Evolutionary conservation across 1,139 yeast species (phyloP).

Genomic region (Hansenula lynferdii): DNA sequence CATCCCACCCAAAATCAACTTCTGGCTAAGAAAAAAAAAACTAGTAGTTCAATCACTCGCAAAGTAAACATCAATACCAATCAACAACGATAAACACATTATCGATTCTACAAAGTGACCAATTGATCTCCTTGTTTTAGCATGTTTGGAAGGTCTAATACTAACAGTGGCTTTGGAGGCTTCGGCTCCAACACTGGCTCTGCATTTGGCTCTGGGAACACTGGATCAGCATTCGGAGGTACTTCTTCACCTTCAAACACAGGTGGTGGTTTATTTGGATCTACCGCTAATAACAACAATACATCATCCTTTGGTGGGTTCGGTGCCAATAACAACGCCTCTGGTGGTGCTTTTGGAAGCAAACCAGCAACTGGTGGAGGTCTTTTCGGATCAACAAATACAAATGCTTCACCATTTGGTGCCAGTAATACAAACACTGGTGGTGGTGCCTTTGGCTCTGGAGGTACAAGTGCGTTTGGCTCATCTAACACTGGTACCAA

Average conservation of each 20-base stretch:
- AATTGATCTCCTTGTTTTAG: not conserved
- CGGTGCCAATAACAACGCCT: slow-evolving; percentile 5
- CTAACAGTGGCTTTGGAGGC: slow-evolving; percentile 57
- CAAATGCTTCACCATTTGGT: slow-evolving; percentile 35
- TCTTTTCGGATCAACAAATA: slow-evolving; percentile 29
- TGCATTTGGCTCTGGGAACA: slow-evolving; percentile 11
- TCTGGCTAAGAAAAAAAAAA: no score
- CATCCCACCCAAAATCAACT: no score
- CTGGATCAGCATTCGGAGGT: slow-evolving; percentile 23
- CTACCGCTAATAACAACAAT: slow-evolving; percentile 19
- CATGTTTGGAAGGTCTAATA: slow-evolving; percentile 22
- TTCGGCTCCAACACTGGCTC: slow-evolving; percentile 37
- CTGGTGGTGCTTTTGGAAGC: slow-evolving; percentile 31
- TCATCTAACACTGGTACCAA: no score
- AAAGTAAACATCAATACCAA: not conserved
- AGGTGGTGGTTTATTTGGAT: slow-evolving; percentile 27
- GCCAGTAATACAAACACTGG: slow-evolving; percentile 13
- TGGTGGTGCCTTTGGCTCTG: slow-evolving; percentile 26
- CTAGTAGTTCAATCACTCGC: no score
- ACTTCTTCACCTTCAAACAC: slow-evolving; percentile 24
- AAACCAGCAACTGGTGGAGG: slow-evolving; percentile 29
- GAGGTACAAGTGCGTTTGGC: slow-evolving; percentile 25
- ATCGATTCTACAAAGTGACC: not conserved
- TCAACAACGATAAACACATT: not conserved
- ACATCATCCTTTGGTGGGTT: slow-evolving; percentile 26